Conservation (phyloP, 768 basidiomycete genomes). For the Leccinum aurantiacum region DNA sequence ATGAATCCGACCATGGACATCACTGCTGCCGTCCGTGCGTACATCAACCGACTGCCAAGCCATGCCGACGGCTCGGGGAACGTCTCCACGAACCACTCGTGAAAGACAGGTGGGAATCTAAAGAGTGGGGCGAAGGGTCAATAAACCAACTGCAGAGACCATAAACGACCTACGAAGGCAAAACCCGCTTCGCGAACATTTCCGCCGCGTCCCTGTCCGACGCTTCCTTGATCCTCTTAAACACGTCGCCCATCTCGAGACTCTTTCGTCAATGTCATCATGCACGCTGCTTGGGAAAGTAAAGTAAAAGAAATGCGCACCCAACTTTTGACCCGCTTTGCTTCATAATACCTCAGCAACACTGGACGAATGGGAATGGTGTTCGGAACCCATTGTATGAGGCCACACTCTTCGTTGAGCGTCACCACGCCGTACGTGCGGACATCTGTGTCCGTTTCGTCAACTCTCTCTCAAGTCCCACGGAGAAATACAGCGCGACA, state of each 20-base stretch:
- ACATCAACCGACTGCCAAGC: constrained; percentile 85
- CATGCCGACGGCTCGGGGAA: constrained; percentile 97
- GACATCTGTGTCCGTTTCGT: constrained; percentile 54
- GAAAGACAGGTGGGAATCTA: constrained; percentile 84
- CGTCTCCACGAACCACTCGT: constrained; percentile 96
- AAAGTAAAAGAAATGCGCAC: constrained; percentile 35
- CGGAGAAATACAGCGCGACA: too few relatives aligned
- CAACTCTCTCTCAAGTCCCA: background rate
- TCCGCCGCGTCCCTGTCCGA: constrained; percentile 51
- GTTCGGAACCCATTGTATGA: constrained; percentile 98
- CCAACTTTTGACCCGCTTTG: constrained; percentile 46
- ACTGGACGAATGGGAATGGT: constrained; percentile 81
- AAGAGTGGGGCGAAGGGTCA: too few relatives aligned
- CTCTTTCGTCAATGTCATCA: constrained; percentile 33
- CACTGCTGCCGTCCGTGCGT: constrained; percentile 88
- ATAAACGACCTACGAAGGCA: constrained; percentile 50
- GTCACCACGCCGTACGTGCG: constrained; percentile 99
- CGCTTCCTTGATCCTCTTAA: constrained; percentile 50
- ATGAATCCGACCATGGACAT: constrained; percentile 99
- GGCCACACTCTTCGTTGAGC: constrained; percentile 94
- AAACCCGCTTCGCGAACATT: constrained; percentile 52
- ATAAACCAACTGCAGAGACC: background rate
- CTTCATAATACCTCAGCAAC: constrained; percentile 64
- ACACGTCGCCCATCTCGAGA: constrained; percentile 44
- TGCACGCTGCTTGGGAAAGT: background rate